phyloP scores from a whole-genome alignment of 768 basidiomycete genomes.

The Gymnopilus junonius region DNA sequence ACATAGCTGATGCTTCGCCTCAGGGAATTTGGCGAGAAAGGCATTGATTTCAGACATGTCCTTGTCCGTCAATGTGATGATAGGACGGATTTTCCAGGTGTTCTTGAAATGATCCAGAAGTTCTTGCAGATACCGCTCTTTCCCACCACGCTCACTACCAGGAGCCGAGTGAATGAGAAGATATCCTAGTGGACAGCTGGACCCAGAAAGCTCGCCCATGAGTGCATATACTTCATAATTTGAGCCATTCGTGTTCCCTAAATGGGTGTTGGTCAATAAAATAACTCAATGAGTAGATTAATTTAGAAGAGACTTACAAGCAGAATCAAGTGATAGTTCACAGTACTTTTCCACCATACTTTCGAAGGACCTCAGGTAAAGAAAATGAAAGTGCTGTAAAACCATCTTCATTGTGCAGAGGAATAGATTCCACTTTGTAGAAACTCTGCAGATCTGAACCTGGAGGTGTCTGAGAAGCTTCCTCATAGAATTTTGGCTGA shows the following conservation, averaged over 20 bases:
- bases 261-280: background rate
- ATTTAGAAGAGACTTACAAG: slow-evolving; percentile 24
- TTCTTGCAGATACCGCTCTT: slow-evolving; percentile 27
- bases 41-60: slow-evolving; percentile 34
- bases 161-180: slow-evolving; percentile 25
- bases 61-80: slow-evolving; percentile 37
- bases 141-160: slow-evolving; percentile 22
- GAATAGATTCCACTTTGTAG: slow-evolving; percentile 6
- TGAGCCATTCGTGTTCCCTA: slow-evolving; percentile 37
- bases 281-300: background rate
- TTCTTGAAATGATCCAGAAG: slow-evolving; percentile 29
- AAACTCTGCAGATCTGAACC: background rate
- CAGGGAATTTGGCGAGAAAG: slow-evolving; percentile 23
- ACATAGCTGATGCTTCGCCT: slow-evolving; percentile 40
- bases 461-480: slow-evolving; percentile 4
- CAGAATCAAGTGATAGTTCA: slow-evolving; percentile 34
- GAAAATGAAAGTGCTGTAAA: slow-evolving; percentile 30
- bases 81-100: slow-evolving; percentile 22
- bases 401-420: slow-evolving; percentile 13
- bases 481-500: slow-evolving; percentile 30
- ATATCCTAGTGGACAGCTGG: slow-evolving; percentile 36
- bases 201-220: slow-evolving; percentile 36
- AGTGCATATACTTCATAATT: slow-evolving; percentile 36
- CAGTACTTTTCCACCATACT: slow-evolving; percentile 26
- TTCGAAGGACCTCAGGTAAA: slow-evolving; percentile 23